A percentile compares a stretch with the other conserved stretches of the same genome.
phyloP scores from a whole-genome alignment of 441 rosid species.

The Populus trichocarpa region DNA sequence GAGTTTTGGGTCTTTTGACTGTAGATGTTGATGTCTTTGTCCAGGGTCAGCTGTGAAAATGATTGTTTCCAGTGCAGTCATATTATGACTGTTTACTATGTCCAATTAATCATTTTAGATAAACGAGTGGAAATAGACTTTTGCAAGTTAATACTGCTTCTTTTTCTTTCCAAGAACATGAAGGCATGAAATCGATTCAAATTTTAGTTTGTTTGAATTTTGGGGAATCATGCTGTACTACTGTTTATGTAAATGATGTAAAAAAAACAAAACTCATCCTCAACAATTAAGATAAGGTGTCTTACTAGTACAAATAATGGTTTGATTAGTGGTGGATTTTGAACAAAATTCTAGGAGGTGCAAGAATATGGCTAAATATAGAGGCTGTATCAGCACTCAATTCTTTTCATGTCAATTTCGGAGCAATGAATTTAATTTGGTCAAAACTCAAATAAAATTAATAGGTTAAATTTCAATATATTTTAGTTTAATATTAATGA shows the following conservation, averaged over 20 bases:
- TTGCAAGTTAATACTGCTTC: background rate
- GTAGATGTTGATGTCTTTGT: too few species aligned
- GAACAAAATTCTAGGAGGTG: background rate
- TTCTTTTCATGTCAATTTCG: background rate
- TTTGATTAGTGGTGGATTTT: too few species aligned
- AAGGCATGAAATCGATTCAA: background rate
- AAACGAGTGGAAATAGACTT: background rate
- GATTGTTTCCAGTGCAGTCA: background rate
- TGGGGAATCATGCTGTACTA: too few species aligned
- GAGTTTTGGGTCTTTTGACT: too few species aligned
- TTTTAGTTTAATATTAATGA: background rate
- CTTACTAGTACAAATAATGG: too few species aligned
- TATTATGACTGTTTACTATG: background rate
- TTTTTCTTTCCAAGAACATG: background rate
- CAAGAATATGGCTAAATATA: background rate
- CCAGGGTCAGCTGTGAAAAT: too few species aligned
- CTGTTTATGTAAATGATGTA: too few species aligned
- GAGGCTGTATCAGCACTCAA: background rate
- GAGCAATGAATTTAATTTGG: background rate
- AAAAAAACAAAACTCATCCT: too few species aligned
- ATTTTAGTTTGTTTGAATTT: too few species aligned
- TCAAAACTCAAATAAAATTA: background rate
- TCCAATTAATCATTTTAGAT: background rate
- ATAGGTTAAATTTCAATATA: too few species aligned
- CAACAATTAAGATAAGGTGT: too few species aligned